Percentiles rank a stretch among this genome's conserved stretches.
phyloP scores from a whole-genome alignment of 805 yeast species.

The Danielia reshetovae region DNA sequence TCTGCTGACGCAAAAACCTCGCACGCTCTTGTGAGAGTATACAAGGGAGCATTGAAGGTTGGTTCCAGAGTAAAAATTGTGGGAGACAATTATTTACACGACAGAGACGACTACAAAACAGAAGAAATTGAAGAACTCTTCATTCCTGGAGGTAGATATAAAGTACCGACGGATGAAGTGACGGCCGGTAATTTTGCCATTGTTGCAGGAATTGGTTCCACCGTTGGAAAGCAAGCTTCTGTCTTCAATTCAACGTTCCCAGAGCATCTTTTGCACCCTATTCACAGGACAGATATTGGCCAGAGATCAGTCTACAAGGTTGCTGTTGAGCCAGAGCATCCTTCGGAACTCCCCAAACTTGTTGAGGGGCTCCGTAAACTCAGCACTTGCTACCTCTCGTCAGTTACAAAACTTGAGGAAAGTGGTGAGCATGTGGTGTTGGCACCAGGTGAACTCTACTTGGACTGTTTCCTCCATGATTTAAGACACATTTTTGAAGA shows the following conservation, averaged over 20 bases:
- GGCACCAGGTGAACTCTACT: slow-evolving; percentile 83
- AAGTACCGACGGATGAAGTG: slow-evolving; percentile 48
- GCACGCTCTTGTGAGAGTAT: slow-evolving; percentile 57
- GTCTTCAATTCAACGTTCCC: slow-evolving; percentile 30
- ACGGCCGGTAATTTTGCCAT: slow-evolving; percentile 67
- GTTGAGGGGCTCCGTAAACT: slow-evolving; percentile 64
- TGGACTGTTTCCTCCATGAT: slow-evolving; percentile 82
- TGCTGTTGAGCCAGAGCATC: slow-evolving; percentile 77
- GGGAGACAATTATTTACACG: slow-evolving; percentile 50
- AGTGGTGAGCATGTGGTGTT: slow-evolving; percentile 80
- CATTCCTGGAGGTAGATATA: slow-evolving; percentile 70
- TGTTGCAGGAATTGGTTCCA: slow-evolving; percentile 57
- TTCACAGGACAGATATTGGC: slow-evolving; percentile 42
- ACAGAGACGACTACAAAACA: slow-evolving; percentile 48
- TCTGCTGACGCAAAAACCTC: slow-evolving; percentile 49
- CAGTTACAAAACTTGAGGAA: slow-evolving; percentile 71
- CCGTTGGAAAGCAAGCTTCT: slow-evolving; percentile 59
- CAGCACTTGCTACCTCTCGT: slow-evolving; percentile 61
- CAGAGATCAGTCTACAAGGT: slow-evolving; percentile 66
- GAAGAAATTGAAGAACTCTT: slow-evolving; percentile 42
- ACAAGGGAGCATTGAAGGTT: slow-evolving; percentile 52
- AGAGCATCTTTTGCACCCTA: slow-evolving; percentile 17
- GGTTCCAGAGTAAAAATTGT: slow-evolving; percentile 50
- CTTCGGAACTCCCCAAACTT: slow-evolving; percentile 73
- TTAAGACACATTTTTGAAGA: slow-evolving; percentile 57